Conservation (phyloP, 2,329 filamentous ascomycete genomes). For the Kalmusia sp. region DNA sequence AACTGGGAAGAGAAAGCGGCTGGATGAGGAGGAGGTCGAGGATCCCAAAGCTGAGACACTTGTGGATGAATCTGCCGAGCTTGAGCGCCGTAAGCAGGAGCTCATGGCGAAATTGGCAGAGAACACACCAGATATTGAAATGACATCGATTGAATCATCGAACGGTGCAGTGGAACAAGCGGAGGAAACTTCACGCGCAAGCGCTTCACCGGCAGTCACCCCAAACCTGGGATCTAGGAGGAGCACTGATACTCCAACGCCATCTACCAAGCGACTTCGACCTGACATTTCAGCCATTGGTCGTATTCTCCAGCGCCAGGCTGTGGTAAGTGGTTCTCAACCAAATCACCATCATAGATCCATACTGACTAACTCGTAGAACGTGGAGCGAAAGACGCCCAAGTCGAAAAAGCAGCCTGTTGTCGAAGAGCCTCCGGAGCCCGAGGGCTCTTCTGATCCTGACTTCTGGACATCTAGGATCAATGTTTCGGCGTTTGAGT, state of each 20-base stretch:
- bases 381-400: slow-evolving; percentile 24
- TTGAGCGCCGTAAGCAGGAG: slow-evolving; percentile 29
- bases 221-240: not conserved
- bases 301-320: slow-evolving; percentile 39
- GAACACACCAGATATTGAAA: slow-evolving; percentile 1
- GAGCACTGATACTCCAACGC: slow-evolving; percentile 7
- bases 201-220: slow-evolving; percentile 13
- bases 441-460: slow-evolving; percentile 52
- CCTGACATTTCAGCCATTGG: slow-evolving; percentile 35
- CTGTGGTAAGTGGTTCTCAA: slow-evolving; percentile 13
- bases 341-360: not conserved
- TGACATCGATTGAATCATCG: not conserved
- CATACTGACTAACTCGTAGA: slow-evolving; percentile 5
- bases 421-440: slow-evolving; percentile 27
- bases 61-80: slow-evolving; percentile 21
- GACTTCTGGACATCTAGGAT: slow-evolving; percentile 79
- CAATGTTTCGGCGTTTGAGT: slow-evolving; percentile 81
- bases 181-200: not conserved
- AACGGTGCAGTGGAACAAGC: not conserved
- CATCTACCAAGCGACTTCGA: slow-evolving; percentile 28
- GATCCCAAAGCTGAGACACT: slow-evolving; percentile 9
- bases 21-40: slow-evolving; percentile 31
- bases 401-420: slow-evolving; percentile 22
- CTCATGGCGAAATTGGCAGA: slow-evolving; percentile 29
- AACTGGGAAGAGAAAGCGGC: slow-evolving; percentile 31